phyloP scores from a whole-genome alignment of 805 yeast genomes.

The Starmerella apicola region DNA sequence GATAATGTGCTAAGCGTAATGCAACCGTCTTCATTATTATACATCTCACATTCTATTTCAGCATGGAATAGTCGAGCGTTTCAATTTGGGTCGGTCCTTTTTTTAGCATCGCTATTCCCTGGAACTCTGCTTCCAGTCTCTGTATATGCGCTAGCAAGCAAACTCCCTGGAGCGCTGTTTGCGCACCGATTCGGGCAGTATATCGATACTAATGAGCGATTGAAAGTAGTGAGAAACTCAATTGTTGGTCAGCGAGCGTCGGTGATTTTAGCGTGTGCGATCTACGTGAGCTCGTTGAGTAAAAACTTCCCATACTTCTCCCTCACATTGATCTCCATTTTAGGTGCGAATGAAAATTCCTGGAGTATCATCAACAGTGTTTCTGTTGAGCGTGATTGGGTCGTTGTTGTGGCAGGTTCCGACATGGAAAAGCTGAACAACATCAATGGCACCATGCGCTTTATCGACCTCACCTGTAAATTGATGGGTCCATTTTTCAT shows the following conservation, averaged over 20 bases:
- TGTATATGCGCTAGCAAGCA: slow-evolving; percentile 27
- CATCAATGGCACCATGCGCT: slow-evolving; percentile 29
- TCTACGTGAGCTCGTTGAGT: slow-evolving; percentile 18
- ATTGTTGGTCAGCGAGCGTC: slow-evolving; percentile 27
- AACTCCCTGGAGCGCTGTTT: slow-evolving; percentile 12
- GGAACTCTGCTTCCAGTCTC: slow-evolving; percentile 29
- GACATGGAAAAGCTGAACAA: slow-evolving; percentile 21
- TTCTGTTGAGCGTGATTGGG: slow-evolving; percentile 33
- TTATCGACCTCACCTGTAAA: slow-evolving; percentile 31
- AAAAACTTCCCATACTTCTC: slow-evolving; percentile 8
- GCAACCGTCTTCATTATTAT: slow-evolving; percentile 12
- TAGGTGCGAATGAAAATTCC: slow-evolving; percentile 30
- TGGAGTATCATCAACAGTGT: slow-evolving; percentile 28
- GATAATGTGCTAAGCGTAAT: too few species aligned
- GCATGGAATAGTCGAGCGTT: slow-evolving; percentile 33
- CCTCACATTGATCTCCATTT: slow-evolving; percentile 19
- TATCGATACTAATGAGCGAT: slow-evolving; percentile 25
- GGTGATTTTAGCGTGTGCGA: slow-evolving; percentile 23
- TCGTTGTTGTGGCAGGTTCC: slow-evolving; percentile 27
- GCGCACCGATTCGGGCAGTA: slow-evolving; percentile 23
- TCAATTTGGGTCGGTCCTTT: slow-evolving; percentile 30
- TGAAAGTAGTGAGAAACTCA: slow-evolving; percentile 28
- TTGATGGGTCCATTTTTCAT: slow-evolving; percentile 31
- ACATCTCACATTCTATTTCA: slow-evolving; percentile 30
- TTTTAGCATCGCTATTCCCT: slow-evolving; percentile 29